Conservation (phyloP, 306 rosid species). For the Acacia confusa region DNA sequence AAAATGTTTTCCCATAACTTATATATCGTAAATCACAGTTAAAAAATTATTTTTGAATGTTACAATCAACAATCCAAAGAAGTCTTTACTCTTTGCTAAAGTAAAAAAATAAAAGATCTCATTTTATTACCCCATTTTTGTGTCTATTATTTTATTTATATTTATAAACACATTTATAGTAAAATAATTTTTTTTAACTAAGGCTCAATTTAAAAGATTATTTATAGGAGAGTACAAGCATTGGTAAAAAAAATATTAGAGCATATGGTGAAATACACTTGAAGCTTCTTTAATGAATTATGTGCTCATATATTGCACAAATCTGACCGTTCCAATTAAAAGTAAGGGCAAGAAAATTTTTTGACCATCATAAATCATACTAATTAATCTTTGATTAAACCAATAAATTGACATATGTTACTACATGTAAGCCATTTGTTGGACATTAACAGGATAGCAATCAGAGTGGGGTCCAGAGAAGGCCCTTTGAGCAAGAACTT, state of each 20-base stretch:
- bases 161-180: too few species aligned
- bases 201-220: too few species aligned
- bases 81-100: too few species aligned
- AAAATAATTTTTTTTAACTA: too few species aligned
- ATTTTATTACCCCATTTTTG: too few species aligned
- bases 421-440: conserved; percentile 34
- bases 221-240: neutral
- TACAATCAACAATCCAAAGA: too few species aligned
- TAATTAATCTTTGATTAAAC: neutral
- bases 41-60: too few species aligned
- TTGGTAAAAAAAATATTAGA: neutral
- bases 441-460: conserved; percentile 38
- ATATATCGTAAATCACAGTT: too few species aligned
- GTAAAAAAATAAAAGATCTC: too few species aligned
- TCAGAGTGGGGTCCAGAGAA: conserved; percentile 26
- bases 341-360: neutral
- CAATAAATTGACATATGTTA: neutral
- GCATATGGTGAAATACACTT: neutral
- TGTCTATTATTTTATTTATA: too few species aligned
- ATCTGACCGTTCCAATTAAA: neutral
- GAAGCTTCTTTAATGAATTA: neutral
- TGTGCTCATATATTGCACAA: neutral
- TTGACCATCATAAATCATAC: neutral
- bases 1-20: too few species aligned
- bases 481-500: conserved; percentile 27